Base-by-base conservation (phyloP, 2,329 filamentous ascomycete species). In the Diaporthe citrichinensis region DNA sequence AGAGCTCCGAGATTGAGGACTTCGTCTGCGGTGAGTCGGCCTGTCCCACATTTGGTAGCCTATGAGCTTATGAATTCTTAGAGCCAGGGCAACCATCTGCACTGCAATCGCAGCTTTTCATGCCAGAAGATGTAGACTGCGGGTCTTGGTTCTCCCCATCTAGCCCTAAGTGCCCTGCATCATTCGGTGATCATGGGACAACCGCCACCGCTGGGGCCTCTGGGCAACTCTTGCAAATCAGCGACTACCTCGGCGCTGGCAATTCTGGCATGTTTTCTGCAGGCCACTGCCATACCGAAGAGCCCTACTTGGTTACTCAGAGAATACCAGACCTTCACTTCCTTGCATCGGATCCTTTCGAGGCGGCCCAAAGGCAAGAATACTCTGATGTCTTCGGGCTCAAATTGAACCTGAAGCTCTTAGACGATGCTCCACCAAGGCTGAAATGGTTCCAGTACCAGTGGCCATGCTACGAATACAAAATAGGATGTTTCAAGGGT, bases 391-490 rank as follows among this genome's bases (percentile, higher is more conserved):
- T 8, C 5, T 71, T 71, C 12, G 65, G 73, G 41, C 39, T 74
- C n/a, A 39, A 25, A 6, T 44, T 28, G 6, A 9, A 17, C 5
- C 3, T 71, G 17, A 4, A 46, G 5, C 36, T 44, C 1, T 15
- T 3, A 5, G 10, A n/a, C 8, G 4, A 36, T 10, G 3, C 12
- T 20, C 10, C 17, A 8, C 65, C 53, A 5, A 14, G 12, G 14
- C 41, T 74, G 9, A 62, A 23, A 39, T 74, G 72, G 62, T 25
- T 55, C 15, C 57, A 71, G 25, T 71, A 57, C 41, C 36, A 31
- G 41, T 74, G 72, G 72, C 72, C 72, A 10, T 62, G 72, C 4
- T 74, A 61, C 34, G 44, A 61, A 17, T 74, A 58, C 12, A 1
- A 15, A 8, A 23, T 5, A 14, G 17, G 44, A 12, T 39, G n/a